phyloP scores from a whole-genome alignment of 257 asterid species.

The Penstemon newberryi region DNA sequence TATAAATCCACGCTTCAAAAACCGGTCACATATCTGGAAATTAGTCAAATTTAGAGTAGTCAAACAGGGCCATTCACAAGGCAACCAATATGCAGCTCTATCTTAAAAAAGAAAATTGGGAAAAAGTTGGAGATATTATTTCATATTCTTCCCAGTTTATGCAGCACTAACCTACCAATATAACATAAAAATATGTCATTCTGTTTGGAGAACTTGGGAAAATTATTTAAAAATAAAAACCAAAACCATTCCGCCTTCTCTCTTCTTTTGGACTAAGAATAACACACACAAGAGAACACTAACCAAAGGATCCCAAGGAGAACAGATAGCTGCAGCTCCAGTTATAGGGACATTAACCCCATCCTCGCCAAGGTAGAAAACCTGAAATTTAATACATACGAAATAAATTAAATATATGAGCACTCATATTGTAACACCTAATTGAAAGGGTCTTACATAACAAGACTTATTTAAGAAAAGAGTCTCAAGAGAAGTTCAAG shows the following conservation, averaged over 20 bases:
- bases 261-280: background rate
- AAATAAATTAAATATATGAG: background rate
- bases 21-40: slow-evolving; percentile 82
- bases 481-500: too few species aligned
- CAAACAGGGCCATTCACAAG: background rate
- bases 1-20: slow-evolving; percentile 64
- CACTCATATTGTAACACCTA: too few species aligned
- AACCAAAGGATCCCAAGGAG: slow-evolving; percentile 94
- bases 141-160: too few species aligned
- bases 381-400: slow-evolving; percentile 39
- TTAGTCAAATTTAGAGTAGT: slow-evolving; percentile 26
- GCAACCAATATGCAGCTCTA: background rate
- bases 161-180: too few species aligned
- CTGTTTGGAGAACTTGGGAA: too few species aligned
- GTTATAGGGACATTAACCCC: slow-evolving; percentile 55
- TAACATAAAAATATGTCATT: too few species aligned
- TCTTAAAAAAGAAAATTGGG: background rate
- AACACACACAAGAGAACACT: slow-evolving; percentile 25
- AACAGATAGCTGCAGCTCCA: slow-evolving; percentile 90
- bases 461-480: too few species aligned
- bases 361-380: slow-evolving; percentile 67
- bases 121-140: background rate
- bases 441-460: too few species aligned
- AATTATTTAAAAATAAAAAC: background rate
- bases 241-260: too few species aligned